These are phyloP conservation scores for Tremella mesenterica DNA, from an alignment of 768 basidiomycete species.

Conservation along the genomic window DNA sequence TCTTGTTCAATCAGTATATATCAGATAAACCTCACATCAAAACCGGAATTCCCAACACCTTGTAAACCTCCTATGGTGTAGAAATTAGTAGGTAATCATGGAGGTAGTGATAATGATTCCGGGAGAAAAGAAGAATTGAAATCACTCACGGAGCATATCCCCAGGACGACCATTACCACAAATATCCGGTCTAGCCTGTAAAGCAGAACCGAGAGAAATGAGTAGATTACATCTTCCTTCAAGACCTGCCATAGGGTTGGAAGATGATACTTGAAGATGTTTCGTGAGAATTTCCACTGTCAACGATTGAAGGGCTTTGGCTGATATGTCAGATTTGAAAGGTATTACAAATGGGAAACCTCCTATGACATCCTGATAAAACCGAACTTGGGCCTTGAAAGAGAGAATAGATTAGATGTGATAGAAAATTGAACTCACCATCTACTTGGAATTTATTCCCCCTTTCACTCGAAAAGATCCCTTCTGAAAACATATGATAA, in stretches of 20 bases:
- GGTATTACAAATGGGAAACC: no score
- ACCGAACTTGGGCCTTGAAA: neutral
- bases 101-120: no score
- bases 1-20: neutral
- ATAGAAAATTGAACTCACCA: conserved; percentile 50
- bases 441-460: conserved; percentile 66
- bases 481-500: conserved; percentile 75
- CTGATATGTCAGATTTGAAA: conserved; percentile 45
- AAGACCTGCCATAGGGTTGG: conserved; percentile 83
- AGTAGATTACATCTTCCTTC: conserved; percentile 76
- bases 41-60: no score
- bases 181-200: conserved; percentile 57
- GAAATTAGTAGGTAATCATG: no score
- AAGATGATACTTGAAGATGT: conserved; percentile 65
- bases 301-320: conserved; percentile 59
- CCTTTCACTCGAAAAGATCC: conserved; percentile 65
- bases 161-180: conserved; percentile 71
- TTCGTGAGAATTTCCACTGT: conserved; percentile 55
- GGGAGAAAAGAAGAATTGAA: no score
- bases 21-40: neutral
- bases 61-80: no score
- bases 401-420: neutral
- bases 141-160: conserved; percentile 65
- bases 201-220: conserved; percentile 61
- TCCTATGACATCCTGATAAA: no score